phyloP scores from a whole-genome alignment of 345 rosid genomes.

The Eucalyptus sp. region DNA sequence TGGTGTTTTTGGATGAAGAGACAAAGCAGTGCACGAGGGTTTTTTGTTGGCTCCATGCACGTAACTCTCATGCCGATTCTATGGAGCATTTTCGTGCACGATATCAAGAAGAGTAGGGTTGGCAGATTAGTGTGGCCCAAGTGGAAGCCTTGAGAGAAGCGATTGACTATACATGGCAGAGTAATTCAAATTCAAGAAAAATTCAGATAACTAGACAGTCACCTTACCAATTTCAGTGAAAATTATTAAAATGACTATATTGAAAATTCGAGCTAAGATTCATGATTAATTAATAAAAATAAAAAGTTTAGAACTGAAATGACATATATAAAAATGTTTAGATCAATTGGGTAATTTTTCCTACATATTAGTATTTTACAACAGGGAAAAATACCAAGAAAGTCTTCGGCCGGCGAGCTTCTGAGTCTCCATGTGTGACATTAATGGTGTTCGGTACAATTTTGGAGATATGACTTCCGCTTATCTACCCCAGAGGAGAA shows the following conservation, averaged over 20 bases:
- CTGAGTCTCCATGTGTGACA: fast-evolving
- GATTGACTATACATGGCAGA: background rate
- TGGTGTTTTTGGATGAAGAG: background rate
- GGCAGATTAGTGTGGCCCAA: background rate
- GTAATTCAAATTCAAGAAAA: background rate
- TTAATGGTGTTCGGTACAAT: background rate
- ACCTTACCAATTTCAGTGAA: fast-evolving
- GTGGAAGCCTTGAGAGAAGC: background rate
- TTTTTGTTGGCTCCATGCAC: background rate
- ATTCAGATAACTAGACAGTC: fast-evolving
- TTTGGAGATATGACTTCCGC: background rate
- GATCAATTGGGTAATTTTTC: background rate
- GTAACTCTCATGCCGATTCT: background rate
- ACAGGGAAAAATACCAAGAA: no score
- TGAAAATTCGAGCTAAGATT: fast-evolving
- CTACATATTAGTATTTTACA: no score
- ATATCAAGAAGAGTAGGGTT: background rate
- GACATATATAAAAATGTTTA: fast-evolving
- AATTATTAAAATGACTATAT: fast-evolving
- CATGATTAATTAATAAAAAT: fast-evolving
- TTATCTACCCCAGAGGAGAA: background rate
- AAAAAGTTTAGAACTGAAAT: fast-evolving
- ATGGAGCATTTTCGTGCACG: background rate
- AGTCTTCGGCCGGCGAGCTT: fast-evolving
- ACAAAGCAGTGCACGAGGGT: background rate